These are phyloP conservation scores for Stipa capillata DNA, from an alignment of 176 grass and related monocot species.

Conservation along the genomic window DNA sequence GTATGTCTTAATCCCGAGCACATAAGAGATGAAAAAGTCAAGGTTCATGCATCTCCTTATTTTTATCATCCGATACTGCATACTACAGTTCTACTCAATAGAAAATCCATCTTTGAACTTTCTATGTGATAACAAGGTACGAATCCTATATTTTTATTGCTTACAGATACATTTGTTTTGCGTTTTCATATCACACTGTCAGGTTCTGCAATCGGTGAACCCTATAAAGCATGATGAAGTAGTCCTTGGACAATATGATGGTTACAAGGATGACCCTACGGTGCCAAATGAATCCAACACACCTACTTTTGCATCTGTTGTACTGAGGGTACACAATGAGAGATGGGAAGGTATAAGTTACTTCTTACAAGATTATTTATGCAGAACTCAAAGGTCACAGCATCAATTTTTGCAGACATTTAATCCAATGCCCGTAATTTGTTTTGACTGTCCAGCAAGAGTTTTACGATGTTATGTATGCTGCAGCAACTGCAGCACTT, in stretches of 20 bases:
- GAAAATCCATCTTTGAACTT: background rate
- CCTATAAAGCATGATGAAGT: conserved; percentile 88
- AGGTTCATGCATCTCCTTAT: conserved; percentile 44
- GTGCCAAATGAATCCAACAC: conserved; percentile 90
- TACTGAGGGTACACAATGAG: conserved; percentile 84
- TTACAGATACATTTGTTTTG: background rate
- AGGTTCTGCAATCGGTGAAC: conserved; percentile 91
- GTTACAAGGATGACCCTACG: conserved; percentile 90
- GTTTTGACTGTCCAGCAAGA: too few relatives aligned
- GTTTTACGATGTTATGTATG: background rate
- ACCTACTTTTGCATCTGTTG: conserved; percentile 81
- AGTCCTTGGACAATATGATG: conserved; percentile 87
- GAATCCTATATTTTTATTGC: background rate
- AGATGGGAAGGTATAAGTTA: conserved; percentile 91
- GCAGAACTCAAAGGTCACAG: background rate
- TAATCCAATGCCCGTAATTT: background rate
- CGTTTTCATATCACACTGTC: background rate
- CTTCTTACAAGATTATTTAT: conserved; percentile 7
- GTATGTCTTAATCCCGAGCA: conserved; percentile 90
- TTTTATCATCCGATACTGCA: background rate
- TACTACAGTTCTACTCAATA: background rate
- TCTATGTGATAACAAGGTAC: background rate
- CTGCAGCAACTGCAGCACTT: background rate
- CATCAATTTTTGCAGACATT: background rate
- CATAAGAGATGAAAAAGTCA: conserved; percentile 99